phyloP scores from a whole-genome alignment of 495 filamentous ascomycete genomes.

The Aspergillus leporis region DNA sequence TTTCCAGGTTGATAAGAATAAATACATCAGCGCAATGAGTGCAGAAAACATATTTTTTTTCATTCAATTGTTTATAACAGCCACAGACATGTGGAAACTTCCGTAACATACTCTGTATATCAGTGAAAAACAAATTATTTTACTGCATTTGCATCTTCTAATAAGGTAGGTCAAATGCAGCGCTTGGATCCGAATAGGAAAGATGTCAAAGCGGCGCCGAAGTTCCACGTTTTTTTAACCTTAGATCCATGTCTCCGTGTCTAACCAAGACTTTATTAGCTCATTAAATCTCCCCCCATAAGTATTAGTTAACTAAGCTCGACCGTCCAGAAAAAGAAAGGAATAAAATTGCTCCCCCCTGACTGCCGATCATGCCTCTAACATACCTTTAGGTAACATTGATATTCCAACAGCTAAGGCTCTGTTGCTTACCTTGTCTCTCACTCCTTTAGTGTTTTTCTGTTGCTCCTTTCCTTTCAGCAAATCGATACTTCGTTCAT shows the following conservation, averaged over 20 bases:
- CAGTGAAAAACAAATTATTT: too few relatives aligned
- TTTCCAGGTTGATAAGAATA: too few relatives aligned
- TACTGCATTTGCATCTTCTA: not conserved
- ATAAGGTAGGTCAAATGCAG: not conserved
- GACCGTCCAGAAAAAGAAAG: not conserved
- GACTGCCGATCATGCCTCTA: not conserved
- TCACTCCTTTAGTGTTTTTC: conserved; percentile 3
- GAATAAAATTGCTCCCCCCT: not conserved
- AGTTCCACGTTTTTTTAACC: not conserved
- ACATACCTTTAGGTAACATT: conserved; percentile 1
- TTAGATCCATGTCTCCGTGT: not conserved
- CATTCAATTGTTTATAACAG: too few relatives aligned
- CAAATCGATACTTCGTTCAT: not conserved
- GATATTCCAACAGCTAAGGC: not conserved
- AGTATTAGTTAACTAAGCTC: not conserved
- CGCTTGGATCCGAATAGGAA: not conserved
- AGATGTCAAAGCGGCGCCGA: not conserved
- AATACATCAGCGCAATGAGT: too few relatives aligned
- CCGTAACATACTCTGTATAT: too few relatives aligned
- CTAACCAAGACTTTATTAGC: too few relatives aligned
- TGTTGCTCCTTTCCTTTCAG: not conserved
- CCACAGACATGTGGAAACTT: too few relatives aligned
- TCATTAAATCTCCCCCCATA: not conserved
- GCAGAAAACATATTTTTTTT: too few relatives aligned
- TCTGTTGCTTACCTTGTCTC: not conserved